Conservation (phyloP, 73 alveolate genomes). For the Paramecium sexaurelia region DNA sequence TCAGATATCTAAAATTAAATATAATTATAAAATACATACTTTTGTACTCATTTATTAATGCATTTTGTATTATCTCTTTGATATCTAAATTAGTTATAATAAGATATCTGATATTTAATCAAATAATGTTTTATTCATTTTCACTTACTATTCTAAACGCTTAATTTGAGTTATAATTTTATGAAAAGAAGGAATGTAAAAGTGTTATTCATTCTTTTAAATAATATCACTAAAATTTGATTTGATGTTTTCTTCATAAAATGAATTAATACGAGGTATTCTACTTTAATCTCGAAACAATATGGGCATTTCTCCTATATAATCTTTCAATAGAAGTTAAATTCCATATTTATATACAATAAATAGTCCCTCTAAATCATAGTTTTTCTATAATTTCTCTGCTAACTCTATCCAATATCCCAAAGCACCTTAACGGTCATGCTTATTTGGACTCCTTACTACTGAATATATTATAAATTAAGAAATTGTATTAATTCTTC, state of each 20-base stretch:
- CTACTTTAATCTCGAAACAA: neutral
- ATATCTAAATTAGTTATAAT: neutral
- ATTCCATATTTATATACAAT: neutral
- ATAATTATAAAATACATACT: neutral
- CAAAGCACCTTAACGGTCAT: neutral
- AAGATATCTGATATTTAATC: neutral
- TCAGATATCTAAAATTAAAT: neutral
- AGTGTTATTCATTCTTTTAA: neutral
- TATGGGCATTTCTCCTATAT: neutral
- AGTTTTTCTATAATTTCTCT: neutral
- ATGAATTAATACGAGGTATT: neutral
- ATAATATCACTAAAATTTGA: neutral
- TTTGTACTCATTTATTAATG: neutral
- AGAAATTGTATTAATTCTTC: slow-evolving; percentile 18
- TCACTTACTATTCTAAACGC: neutral
- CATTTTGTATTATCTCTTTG: neutral
- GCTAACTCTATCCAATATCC: slow-evolving; percentile 12
- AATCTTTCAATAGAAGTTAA: neutral
- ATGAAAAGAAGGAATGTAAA: neutral
- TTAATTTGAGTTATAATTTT: neutral
- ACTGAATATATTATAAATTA: slow-evolving; percentile 15
- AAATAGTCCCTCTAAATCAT: slow-evolving; percentile 1
- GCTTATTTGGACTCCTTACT: neutral
- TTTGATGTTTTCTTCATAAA: neutral
- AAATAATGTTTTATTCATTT: neutral